Evolutionary conservation across 2,329 filamentous ascomycete genomes (phyloP), one percentile per base, ranked within the genome.

Genomic region (Niveomyces coronatus): DNA sequence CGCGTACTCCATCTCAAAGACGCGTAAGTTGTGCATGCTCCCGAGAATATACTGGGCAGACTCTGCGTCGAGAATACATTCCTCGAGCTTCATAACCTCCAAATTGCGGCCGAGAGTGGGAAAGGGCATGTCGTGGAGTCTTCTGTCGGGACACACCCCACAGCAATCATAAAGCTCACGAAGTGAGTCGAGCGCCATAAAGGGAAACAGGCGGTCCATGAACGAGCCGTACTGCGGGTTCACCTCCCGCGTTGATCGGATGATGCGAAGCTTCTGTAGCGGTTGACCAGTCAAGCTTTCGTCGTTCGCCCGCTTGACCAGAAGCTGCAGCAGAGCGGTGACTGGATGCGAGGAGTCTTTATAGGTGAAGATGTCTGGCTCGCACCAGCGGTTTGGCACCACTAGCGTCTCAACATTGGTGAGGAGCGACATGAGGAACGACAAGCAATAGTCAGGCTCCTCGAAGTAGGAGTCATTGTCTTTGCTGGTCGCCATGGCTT

Each of bases 101-200:
- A 37, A 9, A 4, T 37, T 29, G 34, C 34, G 34, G 9, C 34
- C 34, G 1, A 37, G 9, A 1, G 28, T 9, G 10, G 3, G 9
- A 3, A 30, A 37, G 11, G 16, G 11, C 5, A 10, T 7, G 16
- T 14, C 8, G 11, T 6, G 7, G 5, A 29, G 4, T n/a, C n/a
- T n/a, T n/a, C n/a, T n/a, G n/a, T n/a, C n/a, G 5, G 10, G 1
- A 15, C n/a, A 27, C 8, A 9, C 5, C 5, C 16, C 23, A 13
- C n/a, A 16, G 9, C 14, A 15, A 19, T 33, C 23, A 4, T 19
- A 9, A 5, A 37, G 26, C 19, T 33, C 20, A 7, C 18, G 34
- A 17, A 41, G 9, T 4, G 39, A 37, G 6, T 41, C 28, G 2
- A 41, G 33, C 16, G 34, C 18, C 17, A 41, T 6, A 13, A 41